Conservation (phyloP, 2,329 filamentous ascomycete genomes). For the Allantophomopsis lycopodina region DNA sequence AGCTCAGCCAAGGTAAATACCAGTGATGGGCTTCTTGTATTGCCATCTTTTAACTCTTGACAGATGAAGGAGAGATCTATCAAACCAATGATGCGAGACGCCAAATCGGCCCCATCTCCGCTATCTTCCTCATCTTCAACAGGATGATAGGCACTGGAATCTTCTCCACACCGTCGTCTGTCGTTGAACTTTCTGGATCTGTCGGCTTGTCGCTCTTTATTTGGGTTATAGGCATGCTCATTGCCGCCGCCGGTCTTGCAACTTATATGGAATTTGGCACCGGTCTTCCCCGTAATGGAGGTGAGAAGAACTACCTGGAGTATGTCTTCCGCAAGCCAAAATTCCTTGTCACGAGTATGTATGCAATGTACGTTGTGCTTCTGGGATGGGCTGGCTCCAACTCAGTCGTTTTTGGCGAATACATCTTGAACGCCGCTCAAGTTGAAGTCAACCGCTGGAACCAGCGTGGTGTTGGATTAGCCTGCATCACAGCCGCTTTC, state of each 20-base stretch:
- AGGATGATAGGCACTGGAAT: conserved; percentile 55
- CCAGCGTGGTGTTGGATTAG: conserved; percentile 51
- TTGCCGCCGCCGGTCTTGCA: conserved; percentile 46
- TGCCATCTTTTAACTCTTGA: not conserved
- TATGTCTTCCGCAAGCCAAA: conserved; percentile 45
- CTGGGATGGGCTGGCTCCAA: conserved; percentile 54
- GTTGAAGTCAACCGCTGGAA: conserved; percentile 52
- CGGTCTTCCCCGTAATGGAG: conserved; percentile 48
- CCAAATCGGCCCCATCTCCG: conserved; percentile 39
- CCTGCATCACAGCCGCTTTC: conserved; percentile 50
- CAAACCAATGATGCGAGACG: conserved; percentile 20
- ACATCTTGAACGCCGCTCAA: conserved; percentile 51
- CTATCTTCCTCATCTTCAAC: conserved; percentile 48
- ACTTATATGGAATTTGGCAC: conserved; percentile 56
- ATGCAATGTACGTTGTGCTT: conserved; percentile 46
- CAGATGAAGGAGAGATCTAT: conserved; percentile 1
- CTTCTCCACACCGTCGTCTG: conserved; percentile 47
- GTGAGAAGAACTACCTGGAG: conserved; percentile 56
- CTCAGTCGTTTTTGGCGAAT: conserved; percentile 57
- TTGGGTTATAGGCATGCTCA: conserved; percentile 48
- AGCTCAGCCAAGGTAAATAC: no score
- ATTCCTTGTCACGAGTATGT: conserved; percentile 47
- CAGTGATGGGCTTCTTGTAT: no score
- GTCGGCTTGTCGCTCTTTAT: conserved; percentile 49
- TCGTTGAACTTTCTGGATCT: conserved; percentile 41